Base-by-base conservation (phyloP, 768 basidiomycete genomes). In the Rhizopogon salebrosus region DNA sequence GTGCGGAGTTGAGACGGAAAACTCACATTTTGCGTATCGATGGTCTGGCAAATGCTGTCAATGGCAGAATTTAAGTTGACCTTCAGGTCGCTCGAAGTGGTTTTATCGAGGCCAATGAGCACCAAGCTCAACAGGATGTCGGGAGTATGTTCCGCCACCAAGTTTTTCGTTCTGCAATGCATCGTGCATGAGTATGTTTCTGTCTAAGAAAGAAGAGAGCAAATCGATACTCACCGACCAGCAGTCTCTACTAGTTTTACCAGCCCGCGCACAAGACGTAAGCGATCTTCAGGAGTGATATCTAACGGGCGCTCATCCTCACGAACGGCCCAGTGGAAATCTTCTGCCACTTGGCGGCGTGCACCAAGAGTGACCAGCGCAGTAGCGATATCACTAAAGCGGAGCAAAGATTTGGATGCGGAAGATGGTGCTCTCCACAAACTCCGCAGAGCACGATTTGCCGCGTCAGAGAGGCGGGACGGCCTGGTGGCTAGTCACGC, bases 41-140 rank as follows among this genome's bases (percentile, higher is more conserved):
- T 58, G 27, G 68, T 69, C 24, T 66, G 66, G 55, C 79, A 82
- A 34, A 83, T 56, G 22, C 62, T 59, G 43, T 85, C 75, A 37
- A 85, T 64, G 1, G 77, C 71, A 6, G 68, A 57, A 41, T 73
- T 73, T 41, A 86, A 65, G 6, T 80, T 80, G 23, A 63, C 68
- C 50, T 65, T 70, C 7, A 83, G 68, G 13, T 78, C 75, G 3
- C 64, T 60, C 1, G 75, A 66, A 29, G 76, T 76, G 11, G 72
- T 66, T 1, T 72, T 64, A 58, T 89, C 87, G 55, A 86, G 74
- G 2, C 73, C 83, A 24, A 89, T 62, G 3, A 84, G 66, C 4
- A 84, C 54, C 38, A 90, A 57, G 2, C 72, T 65, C 45, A 81
- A 57, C 7, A 84, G 57, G 20, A 84, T 61, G 52, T 80, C 74